phyloP scores from a whole-genome alignment of 495 filamentous ascomycete species.

The Hypoxylon rickii region DNA sequence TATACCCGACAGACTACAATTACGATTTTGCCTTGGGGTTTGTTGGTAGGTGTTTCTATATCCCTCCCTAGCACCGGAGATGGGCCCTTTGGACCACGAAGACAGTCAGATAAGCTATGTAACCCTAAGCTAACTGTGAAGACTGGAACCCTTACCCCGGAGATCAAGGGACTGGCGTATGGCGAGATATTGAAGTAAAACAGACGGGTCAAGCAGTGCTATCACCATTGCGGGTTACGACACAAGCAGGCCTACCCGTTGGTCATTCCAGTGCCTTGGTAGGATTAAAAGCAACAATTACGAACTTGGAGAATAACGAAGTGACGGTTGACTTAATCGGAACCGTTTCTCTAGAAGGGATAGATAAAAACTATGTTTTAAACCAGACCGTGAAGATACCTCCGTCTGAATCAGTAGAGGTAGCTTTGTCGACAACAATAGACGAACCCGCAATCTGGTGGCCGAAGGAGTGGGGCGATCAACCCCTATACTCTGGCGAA shows the following conservation, averaged over 20 bases:
- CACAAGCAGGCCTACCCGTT: slow-evolving; percentile 42
- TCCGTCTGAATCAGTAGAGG: slow-evolving; percentile 42
- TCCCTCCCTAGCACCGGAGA: no score
- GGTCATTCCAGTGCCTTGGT: slow-evolving; percentile 44
- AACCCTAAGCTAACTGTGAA: neutral
- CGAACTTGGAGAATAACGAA: slow-evolving; percentile 51
- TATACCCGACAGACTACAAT: slow-evolving; percentile 62
- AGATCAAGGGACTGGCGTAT: slow-evolving; percentile 63
- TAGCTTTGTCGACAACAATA: slow-evolving; percentile 44
- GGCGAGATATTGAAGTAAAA: slow-evolving; percentile 64
- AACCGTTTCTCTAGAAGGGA: slow-evolving; percentile 37
- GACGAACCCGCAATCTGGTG: slow-evolving; percentile 52
- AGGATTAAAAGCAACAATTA: slow-evolving; percentile 51
- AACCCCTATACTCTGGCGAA: slow-evolving; percentile 48
- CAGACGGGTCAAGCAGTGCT: slow-evolving; percentile 60
- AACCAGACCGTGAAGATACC: slow-evolving; percentile 43
- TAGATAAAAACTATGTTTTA: slow-evolving; percentile 30
- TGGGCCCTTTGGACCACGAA: no score
- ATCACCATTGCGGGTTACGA: slow-evolving; percentile 54
- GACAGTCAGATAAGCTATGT: no score
- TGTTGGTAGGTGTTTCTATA: slow-evolving; percentile 28
- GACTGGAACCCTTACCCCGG: slow-evolving; percentile 71
- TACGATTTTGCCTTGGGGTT: slow-evolving; percentile 64
- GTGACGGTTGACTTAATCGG: slow-evolving; percentile 47
- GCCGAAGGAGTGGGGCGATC: slow-evolving; percentile 55